phyloP scores from a whole-genome alignment of 768 basidiomycete species.

The Lentinus tigrinus region DNA sequence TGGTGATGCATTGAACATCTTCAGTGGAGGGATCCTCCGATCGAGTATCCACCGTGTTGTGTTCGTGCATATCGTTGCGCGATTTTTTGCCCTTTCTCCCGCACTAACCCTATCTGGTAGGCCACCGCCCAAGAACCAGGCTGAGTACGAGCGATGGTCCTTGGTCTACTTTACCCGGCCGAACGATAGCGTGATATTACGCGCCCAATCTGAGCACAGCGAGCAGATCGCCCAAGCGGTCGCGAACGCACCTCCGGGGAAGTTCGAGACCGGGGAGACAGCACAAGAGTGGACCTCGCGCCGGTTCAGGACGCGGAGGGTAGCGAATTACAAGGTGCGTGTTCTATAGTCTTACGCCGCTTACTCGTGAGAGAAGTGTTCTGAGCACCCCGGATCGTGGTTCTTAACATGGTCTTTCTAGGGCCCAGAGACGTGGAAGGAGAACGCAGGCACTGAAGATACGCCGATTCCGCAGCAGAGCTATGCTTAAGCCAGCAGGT shows the following conservation, averaged over 20 bases:
- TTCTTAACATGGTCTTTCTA: background rate
- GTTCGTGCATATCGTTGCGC: too few relatives aligned
- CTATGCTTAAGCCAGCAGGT: too few relatives aligned
- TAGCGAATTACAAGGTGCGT: conserved; percentile 16
- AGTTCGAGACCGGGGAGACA: conserved; percentile 34
- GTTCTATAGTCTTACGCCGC: too few relatives aligned
- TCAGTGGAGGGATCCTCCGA: conserved; percentile 65
- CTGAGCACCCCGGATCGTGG: too few relatives aligned
- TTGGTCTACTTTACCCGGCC: conserved; percentile 70
- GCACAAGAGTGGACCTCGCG: conserved; percentile 41
- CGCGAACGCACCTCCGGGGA: conserved; percentile 31
- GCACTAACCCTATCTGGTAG: conserved; percentile 30
- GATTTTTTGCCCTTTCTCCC: too few relatives aligned
- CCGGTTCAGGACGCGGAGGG: conserved; percentile 36
- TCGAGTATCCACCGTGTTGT: conserved; percentile 67
- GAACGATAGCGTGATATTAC: conserved; percentile 50
- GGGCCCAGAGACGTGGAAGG: conserved; percentile 16
- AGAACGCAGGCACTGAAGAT: conserved; percentile 14
- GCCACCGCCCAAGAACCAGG: conserved; percentile 58
- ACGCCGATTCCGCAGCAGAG: background rate
- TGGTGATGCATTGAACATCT: conserved; percentile 57
- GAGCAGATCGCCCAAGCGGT: conserved; percentile 44
- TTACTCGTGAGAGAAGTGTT: too few relatives aligned
- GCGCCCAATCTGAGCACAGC: conserved; percentile 52
- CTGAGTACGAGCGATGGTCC: conserved; percentile 56